Evolutionary conservation across 2,329 filamentous ascomycete species (phyloP).

Genomic region (Arthrobotrys iridis): DNA sequence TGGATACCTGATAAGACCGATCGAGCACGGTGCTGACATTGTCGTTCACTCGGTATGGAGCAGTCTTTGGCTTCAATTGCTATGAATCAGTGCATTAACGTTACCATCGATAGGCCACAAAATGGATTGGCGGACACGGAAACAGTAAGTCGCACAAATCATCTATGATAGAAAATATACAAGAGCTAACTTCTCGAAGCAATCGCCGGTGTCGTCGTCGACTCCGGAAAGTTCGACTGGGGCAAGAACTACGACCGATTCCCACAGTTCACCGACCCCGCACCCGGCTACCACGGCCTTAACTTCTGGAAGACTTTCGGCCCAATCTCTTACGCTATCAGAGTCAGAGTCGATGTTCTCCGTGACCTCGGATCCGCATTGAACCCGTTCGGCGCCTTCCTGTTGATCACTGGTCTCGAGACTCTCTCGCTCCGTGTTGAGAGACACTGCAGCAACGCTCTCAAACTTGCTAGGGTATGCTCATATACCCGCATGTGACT

Average conservation of each 20-base stretch:
- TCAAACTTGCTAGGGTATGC: constrained; percentile 72
- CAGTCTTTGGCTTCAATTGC: constrained; percentile 61
- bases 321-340: constrained; percentile 80
- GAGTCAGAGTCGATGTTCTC: constrained; percentile 82
- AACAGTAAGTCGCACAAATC: constrained; percentile 70
- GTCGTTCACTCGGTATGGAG: constrained; percentile 87
- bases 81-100: background rate
- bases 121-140: constrained; percentile 96
- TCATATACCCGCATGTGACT: background rate
- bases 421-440: constrained; percentile 87
- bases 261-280: constrained; percentile 90
- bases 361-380: constrained; percentile 84
- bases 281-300: constrained; percentile 88
- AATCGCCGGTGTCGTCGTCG: constrained; percentile 73
- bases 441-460: constrained; percentile 84
- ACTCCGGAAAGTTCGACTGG: constrained; percentile 95
- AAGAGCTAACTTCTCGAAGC: no score
- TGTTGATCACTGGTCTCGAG: constrained; percentile 87
- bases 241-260: constrained; percentile 83
- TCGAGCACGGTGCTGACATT: constrained; percentile 91
- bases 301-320: constrained; percentile 96
- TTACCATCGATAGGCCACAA: constrained; percentile 24
- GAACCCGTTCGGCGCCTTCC: constrained; percentile 92
- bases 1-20: constrained; percentile 85
- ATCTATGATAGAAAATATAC: no score